Conservation (phyloP, 2,329 filamentous ascomycete species). For the Penicillium expansum region DNA sequence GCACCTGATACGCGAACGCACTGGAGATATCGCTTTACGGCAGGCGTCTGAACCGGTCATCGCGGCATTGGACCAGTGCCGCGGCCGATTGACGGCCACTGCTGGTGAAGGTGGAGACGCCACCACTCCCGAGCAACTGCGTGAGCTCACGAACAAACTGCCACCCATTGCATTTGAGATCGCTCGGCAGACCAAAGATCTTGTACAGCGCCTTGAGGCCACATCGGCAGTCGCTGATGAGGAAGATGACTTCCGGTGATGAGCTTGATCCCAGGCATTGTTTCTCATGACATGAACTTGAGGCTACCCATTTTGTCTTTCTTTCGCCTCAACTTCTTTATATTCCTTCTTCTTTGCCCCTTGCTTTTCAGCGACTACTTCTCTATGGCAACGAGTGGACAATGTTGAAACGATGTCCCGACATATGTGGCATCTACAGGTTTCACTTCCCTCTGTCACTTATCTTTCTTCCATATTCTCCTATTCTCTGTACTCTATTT, state of each 20-base stretch:
- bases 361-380: constrained; percentile 26
- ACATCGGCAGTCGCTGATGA: constrained; percentile 30
- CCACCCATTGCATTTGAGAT: constrained; percentile 86
- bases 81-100: constrained; percentile 63
- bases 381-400: constrained; percentile 26
- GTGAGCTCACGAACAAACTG: constrained; percentile 65
- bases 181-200: constrained; percentile 75
- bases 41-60: constrained; percentile 45
- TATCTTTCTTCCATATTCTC: constrained; percentile 3
- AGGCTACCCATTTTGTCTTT: constrained; percentile 1
- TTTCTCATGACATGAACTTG: neutral
- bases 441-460: constrained; percentile 6
- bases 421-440: constrained; percentile 19
- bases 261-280: constrained; percentile 2
- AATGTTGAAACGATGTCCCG: constrained; percentile 28
- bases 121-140: constrained; percentile 50
- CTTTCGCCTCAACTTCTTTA: constrained; percentile 5
- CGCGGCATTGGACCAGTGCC: constrained; percentile 57
- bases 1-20: constrained; percentile 50
- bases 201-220: constrained; percentile 53
- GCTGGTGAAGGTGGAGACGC: constrained; percentile 61
- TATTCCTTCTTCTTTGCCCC: constrained; percentile 15
- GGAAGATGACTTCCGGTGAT: constrained; percentile 43
- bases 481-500: constrained; percentile 8
- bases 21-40: constrained; percentile 48